Percentiles rank a stretch among this genome's conserved stretches.
phyloP scores from a whole-genome alignment of 139 green algal genomes.

The Ettlia oleoabundans region DNA sequence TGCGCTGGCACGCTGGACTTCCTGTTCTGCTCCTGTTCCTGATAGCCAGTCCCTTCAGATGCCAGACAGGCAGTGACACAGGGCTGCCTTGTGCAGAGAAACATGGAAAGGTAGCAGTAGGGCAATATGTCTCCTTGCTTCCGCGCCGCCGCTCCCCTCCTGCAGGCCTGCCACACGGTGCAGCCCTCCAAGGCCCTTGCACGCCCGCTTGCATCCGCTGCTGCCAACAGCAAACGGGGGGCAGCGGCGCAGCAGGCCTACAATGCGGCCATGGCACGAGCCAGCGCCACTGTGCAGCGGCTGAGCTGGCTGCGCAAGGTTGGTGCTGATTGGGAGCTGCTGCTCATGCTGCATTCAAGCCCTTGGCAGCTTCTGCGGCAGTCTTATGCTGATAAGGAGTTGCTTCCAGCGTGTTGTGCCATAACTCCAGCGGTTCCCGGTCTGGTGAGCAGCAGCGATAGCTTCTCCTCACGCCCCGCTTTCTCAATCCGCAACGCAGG shows the following conservation, averaged over 20 bases:
- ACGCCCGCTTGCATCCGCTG: not conserved
- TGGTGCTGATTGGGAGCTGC: not conserved
- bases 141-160: not conserved
- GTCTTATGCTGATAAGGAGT: no score
- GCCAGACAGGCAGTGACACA: no score
- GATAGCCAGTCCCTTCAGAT: no score
- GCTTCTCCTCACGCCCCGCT: not conserved
- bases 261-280: constrained; percentile 49
- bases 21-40: no score
- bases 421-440: no score
- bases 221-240: not conserved
- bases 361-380: no score
- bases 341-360: not conserved
- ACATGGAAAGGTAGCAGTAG: no score
- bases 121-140: not conserved
- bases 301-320: constrained; percentile 45
- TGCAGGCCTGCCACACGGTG: constrained; percentile 41
- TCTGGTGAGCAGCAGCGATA: no score
- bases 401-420: no score
- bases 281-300: constrained; percentile 74
- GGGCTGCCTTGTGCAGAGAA: no score
- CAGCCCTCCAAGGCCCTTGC: constrained; percentile 35
- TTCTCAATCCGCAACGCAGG: not conserved
- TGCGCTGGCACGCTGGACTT: no score
- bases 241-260: constrained; percentile 27